Evolutionary conservation across 2,329 filamentous ascomycete genomes (phyloP).

Genomic region (Nigrograna mackinnonii): DNA sequence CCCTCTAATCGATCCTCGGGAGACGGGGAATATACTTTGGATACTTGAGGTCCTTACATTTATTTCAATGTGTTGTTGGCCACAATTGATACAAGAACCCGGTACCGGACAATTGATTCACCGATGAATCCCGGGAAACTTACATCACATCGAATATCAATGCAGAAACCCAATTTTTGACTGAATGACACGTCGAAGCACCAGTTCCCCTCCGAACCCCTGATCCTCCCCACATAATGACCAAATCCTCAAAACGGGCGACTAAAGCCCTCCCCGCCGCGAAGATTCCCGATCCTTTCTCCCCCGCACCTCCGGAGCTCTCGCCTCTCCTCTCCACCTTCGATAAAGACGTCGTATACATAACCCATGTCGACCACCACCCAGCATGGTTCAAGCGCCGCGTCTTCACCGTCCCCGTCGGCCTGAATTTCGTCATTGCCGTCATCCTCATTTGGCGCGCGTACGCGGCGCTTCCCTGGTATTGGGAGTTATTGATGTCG

Average conservation of each 20-base stretch:
- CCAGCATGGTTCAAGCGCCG: slow-evolving; percentile 74
- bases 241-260: slow-evolving; percentile 17
- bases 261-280: slow-evolving; percentile 11
- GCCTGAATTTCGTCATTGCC: slow-evolving; percentile 73
- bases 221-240: slow-evolving; percentile 1
- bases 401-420: slow-evolving; percentile 78
- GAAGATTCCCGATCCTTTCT: slow-evolving; percentile 66
- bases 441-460: slow-evolving; percentile 69
- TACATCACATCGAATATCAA: too few species aligned
- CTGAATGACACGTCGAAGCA: too few species aligned
- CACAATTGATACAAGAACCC: too few species aligned
- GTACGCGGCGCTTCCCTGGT: slow-evolving; percentile 71
- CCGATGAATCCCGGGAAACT: too few species aligned
- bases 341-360: slow-evolving; percentile 73
- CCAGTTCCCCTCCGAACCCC: too few species aligned
- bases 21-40: too few species aligned
- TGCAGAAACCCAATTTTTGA: too few species aligned
- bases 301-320: slow-evolving; percentile 64
- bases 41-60: too few species aligned
- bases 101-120: too few species aligned
- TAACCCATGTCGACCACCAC: slow-evolving; percentile 79
- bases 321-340: slow-evolving; percentile 69
- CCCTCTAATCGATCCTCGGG: too few species aligned
- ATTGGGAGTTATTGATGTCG: slow-evolving; percentile 68
- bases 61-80: too few species aligned